phyloP scores from a whole-genome alignment of 495 filamentous ascomycete genomes.

The Aspergillus sclerotioniger region DNA sequence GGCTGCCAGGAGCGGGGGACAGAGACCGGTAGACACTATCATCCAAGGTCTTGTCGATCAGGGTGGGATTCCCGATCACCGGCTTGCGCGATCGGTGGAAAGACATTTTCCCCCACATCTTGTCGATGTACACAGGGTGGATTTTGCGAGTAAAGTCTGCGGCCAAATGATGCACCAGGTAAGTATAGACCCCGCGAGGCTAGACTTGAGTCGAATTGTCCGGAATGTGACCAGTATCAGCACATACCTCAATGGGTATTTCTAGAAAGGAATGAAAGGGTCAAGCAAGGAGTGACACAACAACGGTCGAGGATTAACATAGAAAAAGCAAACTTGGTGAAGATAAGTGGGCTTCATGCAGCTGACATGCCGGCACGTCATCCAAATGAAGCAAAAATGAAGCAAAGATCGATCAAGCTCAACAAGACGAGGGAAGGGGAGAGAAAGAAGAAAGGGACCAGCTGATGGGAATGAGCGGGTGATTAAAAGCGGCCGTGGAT shows the following conservation, averaged over 20 bases:
- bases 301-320: slow-evolving; percentile 8
- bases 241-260: slow-evolving; percentile 1
- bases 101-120: slow-evolving; percentile 46
- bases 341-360: slow-evolving; percentile 12
- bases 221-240: neutral
- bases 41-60: slow-evolving; percentile 41
- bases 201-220: neutral
- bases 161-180: neutral
- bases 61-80: slow-evolving; percentile 44
- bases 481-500: neutral
- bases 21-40: slow-evolving; percentile 26
- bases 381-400: slow-evolving; percentile 6
- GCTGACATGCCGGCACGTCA: slow-evolving; percentile 18
- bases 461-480: neutral
- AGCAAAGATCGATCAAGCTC: slow-evolving; percentile 4
- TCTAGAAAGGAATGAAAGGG: slow-evolving; percentile 1
- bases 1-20: slow-evolving; percentile 8
- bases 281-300: slow-evolving; percentile 3
- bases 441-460: slow-evolving; percentile 3
- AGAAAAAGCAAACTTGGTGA: neutral
- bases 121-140: slow-evolving; percentile 12
- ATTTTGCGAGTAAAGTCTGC: neutral
- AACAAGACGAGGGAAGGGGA: neutral
- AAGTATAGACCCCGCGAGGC: neutral
- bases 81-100: slow-evolving; percentile 43